Evolutionary conservation across 1,139 yeast genomes (phyloP).

Genomic region (Scheffersomyces quercinus): DNA sequence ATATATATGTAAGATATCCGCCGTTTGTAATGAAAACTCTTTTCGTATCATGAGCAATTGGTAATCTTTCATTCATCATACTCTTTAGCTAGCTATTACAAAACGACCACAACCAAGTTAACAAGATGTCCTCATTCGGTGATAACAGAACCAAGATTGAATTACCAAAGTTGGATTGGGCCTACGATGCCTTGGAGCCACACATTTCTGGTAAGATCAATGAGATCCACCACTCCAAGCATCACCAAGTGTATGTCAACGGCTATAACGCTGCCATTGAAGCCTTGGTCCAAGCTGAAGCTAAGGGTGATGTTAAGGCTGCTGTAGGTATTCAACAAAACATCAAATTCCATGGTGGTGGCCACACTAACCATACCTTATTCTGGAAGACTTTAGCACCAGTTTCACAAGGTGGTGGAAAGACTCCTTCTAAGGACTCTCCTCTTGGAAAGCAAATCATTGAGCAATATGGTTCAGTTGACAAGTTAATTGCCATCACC

Average conservation of each 20-base stretch:
- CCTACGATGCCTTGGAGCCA: slow-evolving; percentile 43
- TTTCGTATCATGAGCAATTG: no score
- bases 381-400: slow-evolving; percentile 51
- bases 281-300: slow-evolving; percentile 33
- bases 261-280: slow-evolving; percentile 45
- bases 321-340: slow-evolving; percentile 38
- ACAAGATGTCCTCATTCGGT: background rate
- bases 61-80: no score
- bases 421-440: slow-evolving; percentile 34
- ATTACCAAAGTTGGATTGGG: slow-evolving; percentile 46
- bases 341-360: slow-evolving; percentile 48
- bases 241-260: slow-evolving; percentile 44
- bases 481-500: slow-evolving; percentile 37
- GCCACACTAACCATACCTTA: slow-evolving; percentile 44
- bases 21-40: no score
- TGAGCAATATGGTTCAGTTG: slow-evolving; percentile 43
- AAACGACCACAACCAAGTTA: no score
- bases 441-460: slow-evolving; percentile 35
- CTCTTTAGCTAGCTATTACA: no score
- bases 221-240: slow-evolving; percentile 43
- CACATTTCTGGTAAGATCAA: slow-evolving; percentile 44
- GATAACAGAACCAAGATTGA: slow-evolving; percentile 8
- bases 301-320: slow-evolving; percentile 38
- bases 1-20: no score
- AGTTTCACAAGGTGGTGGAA: slow-evolving; percentile 39